Evolutionary conservation across 257 asterid genomes (phyloP).

Genomic region (Avicennia marina): DNA sequence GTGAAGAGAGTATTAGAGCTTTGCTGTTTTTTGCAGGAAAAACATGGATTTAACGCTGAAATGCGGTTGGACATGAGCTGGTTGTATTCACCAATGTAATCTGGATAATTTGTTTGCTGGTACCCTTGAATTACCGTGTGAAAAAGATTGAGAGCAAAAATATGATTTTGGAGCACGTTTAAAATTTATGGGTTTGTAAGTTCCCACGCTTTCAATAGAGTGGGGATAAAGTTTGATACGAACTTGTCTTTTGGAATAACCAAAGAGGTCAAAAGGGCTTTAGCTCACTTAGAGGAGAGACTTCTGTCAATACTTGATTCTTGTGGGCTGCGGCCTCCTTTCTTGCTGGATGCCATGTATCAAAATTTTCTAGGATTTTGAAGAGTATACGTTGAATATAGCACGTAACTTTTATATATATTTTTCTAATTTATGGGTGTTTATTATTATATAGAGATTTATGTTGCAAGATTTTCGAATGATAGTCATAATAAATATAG

Average conservation of each 20-base stretch:
- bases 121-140: not conserved
- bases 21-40: conserved; percentile 17
- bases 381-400: not conserved
- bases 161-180: not conserved
- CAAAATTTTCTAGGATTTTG: not conserved
- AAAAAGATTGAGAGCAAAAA: not conserved
- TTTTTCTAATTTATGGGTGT: too few species aligned
- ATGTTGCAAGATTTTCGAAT: conserved; percentile 4
- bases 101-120: too few species aligned
- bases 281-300: conserved; percentile 27
- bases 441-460: not conserved
- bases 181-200: not conserved
- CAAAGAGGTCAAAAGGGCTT: conserved; percentile 20
- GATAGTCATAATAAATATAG: too few species aligned
- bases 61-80: conserved; percentile 30
- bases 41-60: conserved; percentile 25
- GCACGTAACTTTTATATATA: too few species aligned
- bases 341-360: not conserved
- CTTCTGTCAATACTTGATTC: conserved; percentile 18
- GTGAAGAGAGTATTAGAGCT: conserved; percentile 7
- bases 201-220: not conserved
- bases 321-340: not conserved
- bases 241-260: conserved; percentile 11
- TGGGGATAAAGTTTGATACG: conserved; percentile 4
- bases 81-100: conserved; percentile 6